phyloP scores from a whole-genome alignment of 768 basidiomycete genomes.

The Trametes elegans region DNA sequence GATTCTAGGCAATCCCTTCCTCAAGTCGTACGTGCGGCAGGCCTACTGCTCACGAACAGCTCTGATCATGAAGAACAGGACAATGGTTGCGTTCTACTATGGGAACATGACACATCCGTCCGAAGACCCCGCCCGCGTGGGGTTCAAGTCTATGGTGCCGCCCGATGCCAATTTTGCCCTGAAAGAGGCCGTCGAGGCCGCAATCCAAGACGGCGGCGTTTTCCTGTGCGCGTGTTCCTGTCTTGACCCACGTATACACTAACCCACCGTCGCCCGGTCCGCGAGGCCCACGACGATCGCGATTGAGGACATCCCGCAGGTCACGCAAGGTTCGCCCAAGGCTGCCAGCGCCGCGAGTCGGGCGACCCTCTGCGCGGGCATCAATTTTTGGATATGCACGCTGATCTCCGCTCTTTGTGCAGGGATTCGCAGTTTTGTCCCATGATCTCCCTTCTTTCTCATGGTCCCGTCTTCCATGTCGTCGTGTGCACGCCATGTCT shows the following conservation, averaged over 20 bases:
- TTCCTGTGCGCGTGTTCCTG: conserved; percentile 28
- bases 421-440: not conserved
- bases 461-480: not conserved
- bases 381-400: not conserved
- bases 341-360: not conserved
- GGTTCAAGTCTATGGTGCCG: conserved; percentile 71
- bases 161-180: conserved; percentile 44
- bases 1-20: conserved; percentile 74
- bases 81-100: conserved; percentile 65
- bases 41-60: not conserved
- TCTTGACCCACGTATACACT: too few relatives aligned
- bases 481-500: too few relatives aligned
- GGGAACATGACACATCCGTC: conserved; percentile 72
- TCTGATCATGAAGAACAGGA: conserved; percentile 37
- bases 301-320: not conserved
- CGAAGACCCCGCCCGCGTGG: conserved; percentile 63
- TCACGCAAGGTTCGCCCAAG: conserved; percentile 12
- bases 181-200: conserved; percentile 34
- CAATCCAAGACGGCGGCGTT: conserved; percentile 28
- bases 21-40: conserved; percentile 57
- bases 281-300: not conserved
- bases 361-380: not conserved
- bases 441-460: not conserved
- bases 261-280: not conserved
- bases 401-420: conserved; percentile 4